Conservation (phyloP, 768 basidiomycete genomes). For the Tulasnella sp. region DNA sequence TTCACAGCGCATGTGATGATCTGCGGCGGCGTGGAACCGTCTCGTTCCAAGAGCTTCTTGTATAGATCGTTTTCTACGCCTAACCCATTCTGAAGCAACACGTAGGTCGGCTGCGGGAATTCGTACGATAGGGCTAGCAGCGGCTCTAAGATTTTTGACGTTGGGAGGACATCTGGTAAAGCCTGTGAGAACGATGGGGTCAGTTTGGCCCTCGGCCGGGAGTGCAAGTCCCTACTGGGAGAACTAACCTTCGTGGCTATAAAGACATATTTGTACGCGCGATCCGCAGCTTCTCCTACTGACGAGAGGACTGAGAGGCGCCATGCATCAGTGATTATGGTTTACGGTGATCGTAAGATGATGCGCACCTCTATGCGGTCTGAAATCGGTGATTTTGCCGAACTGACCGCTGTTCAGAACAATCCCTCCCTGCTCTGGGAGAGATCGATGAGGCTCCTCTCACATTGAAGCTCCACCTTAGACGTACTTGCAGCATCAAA, state of each 20-base stretch:
- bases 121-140: slow-evolving; percentile 38
- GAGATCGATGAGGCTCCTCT: neutral
- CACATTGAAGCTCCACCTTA: neutral
- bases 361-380: slow-evolving; percentile 46
- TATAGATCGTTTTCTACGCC: slow-evolving; percentile 59
- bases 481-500: slow-evolving; percentile 44
- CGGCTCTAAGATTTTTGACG: slow-evolving; percentile 44
- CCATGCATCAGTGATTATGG: too few relatives aligned
- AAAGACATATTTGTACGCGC: slow-evolving; percentile 51
- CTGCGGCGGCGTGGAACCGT: slow-evolving; percentile 8
- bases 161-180: slow-evolving; percentile 50
- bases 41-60: slow-evolving; percentile 35
- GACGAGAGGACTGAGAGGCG: slow-evolving; percentile 53
- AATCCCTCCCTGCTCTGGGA: slow-evolving; percentile 22
- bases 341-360: too few relatives aligned
- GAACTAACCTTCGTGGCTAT: slow-evolving; percentile 48
- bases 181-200: slow-evolving; percentile 18
- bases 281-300: slow-evolving; percentile 48
- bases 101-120: slow-evolving; percentile 45
- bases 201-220: too few relatives aligned
- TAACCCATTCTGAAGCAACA: slow-evolving; percentile 61
- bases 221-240: too few relatives aligned
- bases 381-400: slow-evolving; percentile 48
- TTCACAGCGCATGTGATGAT: neutral
- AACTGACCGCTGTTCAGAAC: slow-evolving; percentile 48